These are phyloP conservation scores for Zygosaccharomyces siamensis DNA, from an alignment of 805 yeast genomes.

Conservation along the genomic window DNA sequence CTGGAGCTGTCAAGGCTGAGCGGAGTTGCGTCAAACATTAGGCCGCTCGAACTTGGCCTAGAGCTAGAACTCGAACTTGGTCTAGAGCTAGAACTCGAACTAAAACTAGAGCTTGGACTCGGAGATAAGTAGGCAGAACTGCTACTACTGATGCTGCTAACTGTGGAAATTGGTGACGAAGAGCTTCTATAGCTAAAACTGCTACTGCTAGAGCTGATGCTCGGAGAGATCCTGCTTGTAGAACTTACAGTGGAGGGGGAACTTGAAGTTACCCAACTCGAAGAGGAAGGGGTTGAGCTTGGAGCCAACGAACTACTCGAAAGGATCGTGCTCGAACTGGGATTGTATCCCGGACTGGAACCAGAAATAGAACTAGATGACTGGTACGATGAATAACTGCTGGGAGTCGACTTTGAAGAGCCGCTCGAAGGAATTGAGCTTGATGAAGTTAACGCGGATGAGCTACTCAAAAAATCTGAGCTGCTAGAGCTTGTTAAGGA, in stretches of 20 bases:
- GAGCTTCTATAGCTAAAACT: neutral
- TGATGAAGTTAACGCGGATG: neutral
- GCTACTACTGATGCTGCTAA: neutral
- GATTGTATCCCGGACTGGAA: neutral
- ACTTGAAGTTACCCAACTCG: neutral
- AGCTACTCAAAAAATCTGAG: neutral
- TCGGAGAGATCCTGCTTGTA: neutral
- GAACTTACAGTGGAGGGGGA: neutral
- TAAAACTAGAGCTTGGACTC: neutral
- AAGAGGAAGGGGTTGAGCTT: neutral
- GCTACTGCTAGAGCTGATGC: slow-evolving; percentile 1
- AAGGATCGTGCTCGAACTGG: neutral
- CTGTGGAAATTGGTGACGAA: neutral
- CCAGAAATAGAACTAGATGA: neutral
- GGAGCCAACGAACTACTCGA: neutral
- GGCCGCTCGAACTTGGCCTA: neutral
- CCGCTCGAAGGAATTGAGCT: neutral
- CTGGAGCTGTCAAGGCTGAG: neutral
- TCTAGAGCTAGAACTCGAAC: neutral
- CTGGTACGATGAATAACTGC: neutral
- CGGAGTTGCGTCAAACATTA: neutral
- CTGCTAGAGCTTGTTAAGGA: neutral
- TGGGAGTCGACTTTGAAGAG: neutral
- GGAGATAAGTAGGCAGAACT: neutral
- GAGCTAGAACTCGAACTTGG: neutral